A percentile compares a stretch with the other conserved stretches of the same genome.
phyloP scores from a whole-genome alignment of 345 rosid species.

The Microcos paniculata region DNA sequence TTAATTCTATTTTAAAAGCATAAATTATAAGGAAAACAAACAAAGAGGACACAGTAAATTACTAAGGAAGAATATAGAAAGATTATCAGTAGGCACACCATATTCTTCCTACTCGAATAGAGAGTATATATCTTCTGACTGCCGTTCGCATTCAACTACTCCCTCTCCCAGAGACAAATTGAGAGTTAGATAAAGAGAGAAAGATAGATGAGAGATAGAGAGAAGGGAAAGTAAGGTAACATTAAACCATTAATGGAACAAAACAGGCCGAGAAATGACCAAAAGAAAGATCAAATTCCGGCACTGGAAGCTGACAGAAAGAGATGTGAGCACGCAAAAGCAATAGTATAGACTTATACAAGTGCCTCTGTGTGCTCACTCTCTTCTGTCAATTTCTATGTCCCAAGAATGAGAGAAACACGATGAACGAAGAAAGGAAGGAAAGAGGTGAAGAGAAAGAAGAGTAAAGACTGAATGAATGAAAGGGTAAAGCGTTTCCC shows the following conservation, averaged over 20 bases:
- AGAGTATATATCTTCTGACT: constrained; percentile 2
- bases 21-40: constrained; percentile 14
- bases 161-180: not conserved
- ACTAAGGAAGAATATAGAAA: too few relatives aligned
- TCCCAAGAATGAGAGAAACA: constrained; percentile 20
- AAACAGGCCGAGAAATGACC: constrained; percentile 24
- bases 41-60: constrained; percentile 15
- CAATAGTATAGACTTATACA: constrained; percentile 61
- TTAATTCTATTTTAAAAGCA: constrained; percentile 18
- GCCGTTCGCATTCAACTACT: not conserved
- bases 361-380: constrained; percentile 96
- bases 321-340: constrained; percentile 98
- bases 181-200: not conserved
- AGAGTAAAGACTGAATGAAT: not conserved
- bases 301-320: constrained; percentile 83
- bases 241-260: too few relatives aligned
- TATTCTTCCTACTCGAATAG: not conserved
- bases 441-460: not conserved
- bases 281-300: constrained; percentile 27
- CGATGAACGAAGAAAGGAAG: not conserved
- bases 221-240: not conserved
- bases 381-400: constrained; percentile 97
- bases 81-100: constrained; percentile 3
- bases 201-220: not conserved
- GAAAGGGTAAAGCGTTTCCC: constrained; percentile 17